Conservation (phyloP, 371 early-diverging fungal species). For the Mucor indicus region DNA sequence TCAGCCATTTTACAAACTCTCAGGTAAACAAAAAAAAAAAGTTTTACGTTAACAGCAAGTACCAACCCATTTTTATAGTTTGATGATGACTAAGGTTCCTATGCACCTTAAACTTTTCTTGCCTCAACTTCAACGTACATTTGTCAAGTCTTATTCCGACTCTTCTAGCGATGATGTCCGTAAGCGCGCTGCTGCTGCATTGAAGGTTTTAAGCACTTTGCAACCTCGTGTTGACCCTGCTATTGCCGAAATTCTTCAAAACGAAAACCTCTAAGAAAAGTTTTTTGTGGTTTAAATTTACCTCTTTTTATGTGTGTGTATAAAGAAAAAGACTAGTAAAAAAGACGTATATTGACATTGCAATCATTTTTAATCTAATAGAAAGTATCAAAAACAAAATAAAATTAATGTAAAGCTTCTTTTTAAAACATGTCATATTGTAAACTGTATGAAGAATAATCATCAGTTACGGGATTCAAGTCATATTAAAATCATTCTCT, state of each 20-base stretch:
- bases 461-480: too few relatives aligned
- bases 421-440: too few relatives aligned
- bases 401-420: too few relatives aligned
- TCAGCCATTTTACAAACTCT: conserved; percentile 86
- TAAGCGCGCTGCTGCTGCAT: conserved; percentile 76
- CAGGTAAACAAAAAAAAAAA: conserved; percentile 34
- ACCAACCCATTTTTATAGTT: conserved; percentile 23
- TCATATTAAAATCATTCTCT: too few relatives aligned
- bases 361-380: too few relatives aligned
- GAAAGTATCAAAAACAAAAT: too few relatives aligned
- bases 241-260: conserved; percentile 22
- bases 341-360: too few relatives aligned
- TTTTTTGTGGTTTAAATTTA: too few relatives aligned
- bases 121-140: conserved; percentile 96
- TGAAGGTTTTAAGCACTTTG: conserved; percentile 37
- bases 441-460: too few relatives aligned
- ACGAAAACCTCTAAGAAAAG: conserved; percentile 16
- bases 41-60: neutral
- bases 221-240: conserved; percentile 25
- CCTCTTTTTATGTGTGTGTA: too few relatives aligned
- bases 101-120: conserved; percentile 91
- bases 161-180: conserved; percentile 67
- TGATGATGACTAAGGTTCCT: conserved; percentile 80
- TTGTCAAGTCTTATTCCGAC: conserved; percentile 88
- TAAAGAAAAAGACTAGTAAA: too few relatives aligned